A percentile compares a stretch with the other conserved stretches of the same genome.
phyloP scores from a whole-genome alignment of 306 rosid species.

The Castanopsis chinensis region DNA sequence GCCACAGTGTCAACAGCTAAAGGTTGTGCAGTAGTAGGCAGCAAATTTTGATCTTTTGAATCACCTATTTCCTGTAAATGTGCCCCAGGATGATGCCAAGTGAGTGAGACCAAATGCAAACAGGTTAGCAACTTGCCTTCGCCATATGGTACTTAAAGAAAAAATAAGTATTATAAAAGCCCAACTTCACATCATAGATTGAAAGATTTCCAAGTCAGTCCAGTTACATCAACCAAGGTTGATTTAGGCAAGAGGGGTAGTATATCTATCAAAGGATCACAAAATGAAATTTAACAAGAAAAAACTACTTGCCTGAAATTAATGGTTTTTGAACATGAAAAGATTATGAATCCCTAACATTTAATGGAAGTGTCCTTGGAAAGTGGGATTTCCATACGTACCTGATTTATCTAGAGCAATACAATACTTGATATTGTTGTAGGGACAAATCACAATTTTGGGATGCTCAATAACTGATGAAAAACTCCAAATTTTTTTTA shows the following conservation, averaged over 20 bases:
- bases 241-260: background rate
- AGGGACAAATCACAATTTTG: background rate
- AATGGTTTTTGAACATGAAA: background rate
- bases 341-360: background rate
- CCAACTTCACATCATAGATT: background rate
- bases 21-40: conserved; percentile 1
- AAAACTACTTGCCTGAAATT: background rate
- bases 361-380: background rate
- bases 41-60: conserved; percentile 8
- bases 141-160: background rate
- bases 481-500: too few species aligned
- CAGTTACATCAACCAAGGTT: background rate
- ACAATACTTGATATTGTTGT: background rate
- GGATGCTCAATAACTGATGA: background rate
- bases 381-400: background rate
- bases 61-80: conserved; percentile 22
- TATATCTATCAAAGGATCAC: background rate
- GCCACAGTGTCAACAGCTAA: conserved; percentile 7
- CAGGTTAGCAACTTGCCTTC: background rate
- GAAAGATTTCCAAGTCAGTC: background rate
- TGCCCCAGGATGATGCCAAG: background rate
- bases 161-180: background rate
- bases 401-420: background rate
- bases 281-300: background rate
- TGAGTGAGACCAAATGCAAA: background rate